Conservation (phyloP, 805 yeast genomes). For the Huiozyma sinensis region DNA sequence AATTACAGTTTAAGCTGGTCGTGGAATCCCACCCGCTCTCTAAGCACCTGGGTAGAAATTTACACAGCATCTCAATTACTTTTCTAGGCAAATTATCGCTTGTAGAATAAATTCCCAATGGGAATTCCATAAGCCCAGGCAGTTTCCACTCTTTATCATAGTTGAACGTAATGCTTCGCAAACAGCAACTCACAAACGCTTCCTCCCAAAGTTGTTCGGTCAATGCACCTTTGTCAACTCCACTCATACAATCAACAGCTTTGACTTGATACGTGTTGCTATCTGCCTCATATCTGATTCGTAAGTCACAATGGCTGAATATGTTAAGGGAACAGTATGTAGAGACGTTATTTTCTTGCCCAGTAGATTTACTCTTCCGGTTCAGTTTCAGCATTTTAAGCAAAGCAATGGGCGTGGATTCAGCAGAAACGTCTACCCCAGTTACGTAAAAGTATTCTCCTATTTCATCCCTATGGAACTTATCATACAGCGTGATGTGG, state of each 20-base stretch:
- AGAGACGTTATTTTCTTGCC: constrained; percentile 19
- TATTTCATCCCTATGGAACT: constrained; percentile 33
- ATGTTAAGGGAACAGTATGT: constrained; percentile 66
- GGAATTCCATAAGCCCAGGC: constrained; percentile 48
- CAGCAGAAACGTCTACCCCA: constrained; percentile 38
- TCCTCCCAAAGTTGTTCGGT: constrained; percentile 46
- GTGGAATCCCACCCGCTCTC: constrained; percentile 35
- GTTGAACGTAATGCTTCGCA: constrained; percentile 43
- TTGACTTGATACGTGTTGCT: constrained; percentile 22
- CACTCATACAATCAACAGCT: constrained; percentile 23
- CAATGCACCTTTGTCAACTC: constrained; percentile 24
- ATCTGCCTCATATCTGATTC: constrained; percentile 42
- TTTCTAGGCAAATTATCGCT: constrained; percentile 19
- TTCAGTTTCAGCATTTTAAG: constrained; percentile 30
- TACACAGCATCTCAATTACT: constrained; percentile 31
- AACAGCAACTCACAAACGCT: constrained; percentile 44
- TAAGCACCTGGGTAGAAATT: constrained; percentile 38
- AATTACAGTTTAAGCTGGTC: constrained; percentile 24
- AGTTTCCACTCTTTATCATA: constrained; percentile 45
- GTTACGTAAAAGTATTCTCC: constrained; percentile 41
- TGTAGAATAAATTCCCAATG: constrained; percentile 28
- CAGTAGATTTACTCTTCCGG: constrained; percentile 5
- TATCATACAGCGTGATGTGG: constrained; percentile 34
- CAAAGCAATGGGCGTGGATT: constrained; percentile 38
- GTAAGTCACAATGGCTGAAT: constrained; percentile 60